Conservation (phyloP, 352 stramenopile species). For the Phytophthora sansomeana region DNA sequence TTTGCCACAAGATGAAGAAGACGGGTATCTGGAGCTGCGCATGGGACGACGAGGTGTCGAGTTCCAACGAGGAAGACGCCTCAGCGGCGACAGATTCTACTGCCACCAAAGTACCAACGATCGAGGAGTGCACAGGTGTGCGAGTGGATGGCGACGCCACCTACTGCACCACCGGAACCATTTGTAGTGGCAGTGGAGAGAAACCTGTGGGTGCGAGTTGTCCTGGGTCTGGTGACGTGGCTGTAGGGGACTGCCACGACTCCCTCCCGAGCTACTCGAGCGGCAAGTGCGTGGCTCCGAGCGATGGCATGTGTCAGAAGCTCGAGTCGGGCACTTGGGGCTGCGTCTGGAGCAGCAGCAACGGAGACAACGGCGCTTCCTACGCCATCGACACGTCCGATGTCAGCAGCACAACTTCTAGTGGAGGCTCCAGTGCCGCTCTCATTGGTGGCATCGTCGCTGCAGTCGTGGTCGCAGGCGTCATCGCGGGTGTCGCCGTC, state of each 20-base stretch:
- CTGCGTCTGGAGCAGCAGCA: conserved; percentile 46
- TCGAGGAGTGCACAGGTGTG: conserved; percentile 45
- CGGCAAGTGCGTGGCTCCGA: conserved; percentile 54
- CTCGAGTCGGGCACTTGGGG: conserved; percentile 64
- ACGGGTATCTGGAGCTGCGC: conserved; percentile 38
- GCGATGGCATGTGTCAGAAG: conserved; percentile 52
- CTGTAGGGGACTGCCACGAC: conserved; percentile 54
- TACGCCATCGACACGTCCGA: conserved; percentile 21
- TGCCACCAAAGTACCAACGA: not conserved
- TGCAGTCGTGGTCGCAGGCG: conserved; percentile 6
- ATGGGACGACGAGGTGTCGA: conserved; percentile 21
- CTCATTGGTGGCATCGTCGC: conserved; percentile 3
- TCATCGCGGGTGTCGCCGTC: conserved; percentile 18
- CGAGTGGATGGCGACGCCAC: conserved; percentile 70
- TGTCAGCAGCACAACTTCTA: not conserved
- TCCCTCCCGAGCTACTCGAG: conserved; percentile 51
- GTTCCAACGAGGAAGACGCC: not conserved
- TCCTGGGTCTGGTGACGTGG: conserved; percentile 57
- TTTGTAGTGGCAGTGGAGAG: conserved; percentile 57
- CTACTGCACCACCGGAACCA: conserved; percentile 57
- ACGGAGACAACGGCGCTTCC: conserved; percentile 8
- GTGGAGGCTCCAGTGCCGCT: not conserved
- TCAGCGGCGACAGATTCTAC: not conserved
- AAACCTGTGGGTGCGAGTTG: conserved; percentile 48
- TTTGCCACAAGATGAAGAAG: conserved; percentile 25